Base-by-base conservation (phyloP, 306 rosid genomes). In the Malus asiatica region DNA sequence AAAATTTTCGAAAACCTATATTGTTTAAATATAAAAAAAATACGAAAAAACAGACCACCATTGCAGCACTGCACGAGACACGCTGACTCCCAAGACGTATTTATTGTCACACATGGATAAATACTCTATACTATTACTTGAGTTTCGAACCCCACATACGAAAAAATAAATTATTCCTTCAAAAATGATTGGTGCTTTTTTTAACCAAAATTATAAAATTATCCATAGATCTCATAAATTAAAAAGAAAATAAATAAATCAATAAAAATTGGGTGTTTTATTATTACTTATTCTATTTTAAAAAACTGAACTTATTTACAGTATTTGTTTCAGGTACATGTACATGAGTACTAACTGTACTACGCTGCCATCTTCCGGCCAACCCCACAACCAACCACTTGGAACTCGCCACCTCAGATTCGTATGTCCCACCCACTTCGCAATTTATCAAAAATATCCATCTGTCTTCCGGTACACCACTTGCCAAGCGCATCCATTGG, bases 401-500 rank as follows among this genome's bases (percentile, higher is more conserved):
- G 55, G 11, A 38, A 23, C 32, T 1, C 1, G 72, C 86, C 85
- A 79, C 11, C 9, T 83, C 74, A 53, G 44, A 2, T 14, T 27
- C 6, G 0, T 0, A 64, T 79, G 87, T 75, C 88, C 87, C 82
- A 25, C 87, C 85, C 82, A 25, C 44, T 62, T 8, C 5, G 3
- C 8, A 23, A 53, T 44, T 33, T 52, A 38, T 12, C 51, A 76
- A 30, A 48, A 35, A 73, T 9, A 32, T 75, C 87, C 81, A 82
- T 90, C 98, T 84, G 95, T 87, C 81, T 23, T 75, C 88, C 83
- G 83, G 60, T 57, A 44, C 74, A 8, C 4, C n/a, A 51, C 4
- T 65, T 5, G 46, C 23, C 11, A 40, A 48, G 70, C 61, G n/a
- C 20, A n/a, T 13, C 66, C 2, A 51, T 66, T 53, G 73, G 66